Conservation (phyloP, 2,329 filamentous ascomycete genomes). For the Curvularia spicifera region DNA sequence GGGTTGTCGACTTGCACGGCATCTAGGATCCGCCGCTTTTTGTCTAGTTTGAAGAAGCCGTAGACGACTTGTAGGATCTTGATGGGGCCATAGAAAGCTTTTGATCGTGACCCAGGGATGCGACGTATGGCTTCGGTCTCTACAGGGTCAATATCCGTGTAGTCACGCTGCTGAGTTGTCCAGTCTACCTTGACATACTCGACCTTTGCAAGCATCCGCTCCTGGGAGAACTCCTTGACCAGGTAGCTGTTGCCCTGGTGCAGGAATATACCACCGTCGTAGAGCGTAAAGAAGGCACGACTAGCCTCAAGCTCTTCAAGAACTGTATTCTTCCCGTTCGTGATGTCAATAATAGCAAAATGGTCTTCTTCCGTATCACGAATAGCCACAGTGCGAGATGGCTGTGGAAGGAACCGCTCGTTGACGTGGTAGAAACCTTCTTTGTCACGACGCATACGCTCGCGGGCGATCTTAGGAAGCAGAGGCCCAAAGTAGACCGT, state of each 20-base stretch:
- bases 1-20: conserved; percentile 93
- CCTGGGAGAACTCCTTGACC: conserved; percentile 84
- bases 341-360: conserved; percentile 91
- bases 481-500: conserved; percentile 78
- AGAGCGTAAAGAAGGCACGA: conserved; percentile 93
- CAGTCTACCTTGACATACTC: conserved; percentile 90
- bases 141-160: conserved; percentile 89
- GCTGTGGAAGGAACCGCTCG: conserved; percentile 82
- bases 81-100: conserved; percentile 85
- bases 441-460: conserved; percentile 75
- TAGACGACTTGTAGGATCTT: conserved; percentile 88
- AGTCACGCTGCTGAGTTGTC: conserved; percentile 92
- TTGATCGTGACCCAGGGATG: conserved; percentile 67
- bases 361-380: conserved; percentile 90
- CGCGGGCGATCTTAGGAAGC: conserved; percentile 72
- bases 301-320: conserved; percentile 96
- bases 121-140: conserved; percentile 87
- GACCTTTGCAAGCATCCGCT: conserved; percentile 82
- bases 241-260: conserved; percentile 95
- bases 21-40: conserved; percentile 82
- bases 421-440: conserved; percentile 90
- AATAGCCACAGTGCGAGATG: conserved; percentile 83
- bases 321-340: conserved; percentile 79
- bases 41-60: conserved; percentile 97
- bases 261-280: conserved; percentile 95